Conservation (phyloP, 495 filamentous ascomycete species). For the Aspergillus homomorphus region DNA sequence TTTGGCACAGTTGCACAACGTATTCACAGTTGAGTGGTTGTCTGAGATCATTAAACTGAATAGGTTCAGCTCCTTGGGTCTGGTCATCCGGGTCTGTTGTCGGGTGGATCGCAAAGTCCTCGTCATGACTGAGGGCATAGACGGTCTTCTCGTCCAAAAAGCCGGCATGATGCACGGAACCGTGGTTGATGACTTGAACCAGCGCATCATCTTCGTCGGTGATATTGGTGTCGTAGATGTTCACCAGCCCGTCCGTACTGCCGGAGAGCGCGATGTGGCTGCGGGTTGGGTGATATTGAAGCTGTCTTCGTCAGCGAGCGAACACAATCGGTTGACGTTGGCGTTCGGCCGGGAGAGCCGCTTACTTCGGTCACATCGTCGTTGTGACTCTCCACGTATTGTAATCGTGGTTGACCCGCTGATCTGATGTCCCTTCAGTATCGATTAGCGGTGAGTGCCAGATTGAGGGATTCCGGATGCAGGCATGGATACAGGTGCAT, state of each 20-base stretch:
- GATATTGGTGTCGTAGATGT: slow-evolving; percentile 72
- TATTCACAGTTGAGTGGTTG: slow-evolving; percentile 74
- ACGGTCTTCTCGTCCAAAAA: slow-evolving; percentile 69
- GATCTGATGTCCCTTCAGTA: slow-evolving; percentile 66
- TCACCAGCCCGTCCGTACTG: slow-evolving; percentile 89
- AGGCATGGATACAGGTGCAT: not conserved
- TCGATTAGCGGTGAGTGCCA: slow-evolving; percentile 37
- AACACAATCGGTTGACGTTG: not conserved
- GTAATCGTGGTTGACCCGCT: slow-evolving; percentile 45
- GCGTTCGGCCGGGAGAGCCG: slow-evolving; percentile 4
- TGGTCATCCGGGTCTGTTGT: slow-evolving; percentile 57
- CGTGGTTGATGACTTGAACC: slow-evolving; percentile 83
- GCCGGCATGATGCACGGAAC: slow-evolving; percentile 78
- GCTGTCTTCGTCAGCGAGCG: slow-evolving; percentile 33
- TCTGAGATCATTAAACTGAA: slow-evolving; percentile 75
- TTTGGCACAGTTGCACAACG: slow-evolving; percentile 65
- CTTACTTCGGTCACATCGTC: slow-evolving; percentile 84
- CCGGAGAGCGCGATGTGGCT: slow-evolving; percentile 72
- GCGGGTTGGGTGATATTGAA: slow-evolving; percentile 67
- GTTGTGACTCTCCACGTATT: slow-evolving; percentile 84
- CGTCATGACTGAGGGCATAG: slow-evolving; percentile 76
- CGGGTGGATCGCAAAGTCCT: slow-evolving; percentile 74
- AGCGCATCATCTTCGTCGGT: slow-evolving; percentile 84
- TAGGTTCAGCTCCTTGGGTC: slow-evolving; percentile 46
- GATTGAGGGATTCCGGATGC: too few relatives aligned